These are phyloP conservation scores for Dryadomyces quercivorus DNA, from an alignment of 2,329 filamentous ascomycete genomes.

Conservation along the genomic window DNA sequence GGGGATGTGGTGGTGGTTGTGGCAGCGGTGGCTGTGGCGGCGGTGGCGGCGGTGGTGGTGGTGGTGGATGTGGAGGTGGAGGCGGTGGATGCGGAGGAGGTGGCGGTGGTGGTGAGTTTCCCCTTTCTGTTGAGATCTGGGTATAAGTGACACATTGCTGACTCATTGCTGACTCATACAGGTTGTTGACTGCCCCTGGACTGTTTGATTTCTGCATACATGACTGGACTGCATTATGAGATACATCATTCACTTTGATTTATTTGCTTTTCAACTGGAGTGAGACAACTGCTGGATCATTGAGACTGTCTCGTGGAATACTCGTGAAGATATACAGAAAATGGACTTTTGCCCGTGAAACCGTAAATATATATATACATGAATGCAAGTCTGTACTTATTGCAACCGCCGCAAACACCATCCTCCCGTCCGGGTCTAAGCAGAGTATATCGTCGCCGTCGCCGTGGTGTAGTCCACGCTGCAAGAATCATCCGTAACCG, in stretches of 20 bases:
- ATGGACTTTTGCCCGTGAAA: too few species aligned
- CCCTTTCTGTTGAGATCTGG: too few species aligned
- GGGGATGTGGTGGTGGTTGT: conserved; percentile 2
- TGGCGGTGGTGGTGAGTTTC: not conserved
- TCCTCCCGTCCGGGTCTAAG: not conserved
- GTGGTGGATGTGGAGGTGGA: conserved; percentile 3
- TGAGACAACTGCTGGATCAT: too few species aligned
- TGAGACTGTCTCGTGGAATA: too few species aligned
- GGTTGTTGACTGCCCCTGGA: too few species aligned
- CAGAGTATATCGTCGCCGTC: not conserved
- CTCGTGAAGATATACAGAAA: too few species aligned
- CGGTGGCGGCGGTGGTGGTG: conserved; percentile 2
- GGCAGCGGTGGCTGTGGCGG: not conserved
- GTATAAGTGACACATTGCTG: too few species aligned
- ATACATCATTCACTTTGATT: too few species aligned
- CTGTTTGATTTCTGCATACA: too few species aligned
- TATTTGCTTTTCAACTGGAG: too few species aligned
- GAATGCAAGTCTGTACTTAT: not conserved
- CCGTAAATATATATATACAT: not conserved
- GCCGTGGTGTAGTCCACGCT: not conserved
- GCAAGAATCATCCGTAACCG: not conserved
- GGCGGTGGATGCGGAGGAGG: not conserved
- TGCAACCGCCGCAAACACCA: not conserved
- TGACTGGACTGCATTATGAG: too few species aligned
- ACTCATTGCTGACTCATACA: too few species aligned